Percentiles rank a stretch among this genome's conserved stretches.
Conservation (phyloP, 805 yeast species). For the Lipomyces japonicus region DNA sequence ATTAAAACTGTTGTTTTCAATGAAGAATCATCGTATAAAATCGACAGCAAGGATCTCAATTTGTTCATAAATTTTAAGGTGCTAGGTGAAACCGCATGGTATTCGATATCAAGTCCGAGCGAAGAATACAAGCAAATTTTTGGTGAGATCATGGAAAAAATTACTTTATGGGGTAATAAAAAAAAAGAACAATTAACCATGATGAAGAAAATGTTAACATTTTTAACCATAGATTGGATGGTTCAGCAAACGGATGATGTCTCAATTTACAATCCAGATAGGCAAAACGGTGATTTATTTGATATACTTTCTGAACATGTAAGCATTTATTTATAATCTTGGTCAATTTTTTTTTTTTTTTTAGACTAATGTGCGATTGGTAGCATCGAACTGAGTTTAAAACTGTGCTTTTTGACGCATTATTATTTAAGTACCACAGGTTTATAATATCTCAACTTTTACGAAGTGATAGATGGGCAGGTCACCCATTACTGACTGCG, state of each 20-base stretch:
- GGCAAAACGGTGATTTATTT: conserved; percentile 2
- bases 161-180: conserved; percentile 24
- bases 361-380: neutral
- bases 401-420: conserved; percentile 4
- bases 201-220: neutral
- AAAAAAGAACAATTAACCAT: no score
- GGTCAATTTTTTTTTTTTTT: neutral
- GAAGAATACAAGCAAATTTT: conserved; percentile 8
- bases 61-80: conserved; percentile 10
- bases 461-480: conserved; percentile 11
- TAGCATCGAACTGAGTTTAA: conserved; percentile 14
- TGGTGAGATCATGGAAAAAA: conserved; percentile 9
- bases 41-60: neutral
- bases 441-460: conserved; percentile 18
- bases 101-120: conserved; percentile 9
- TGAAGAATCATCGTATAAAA: neutral
- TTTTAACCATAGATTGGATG: conserved; percentile 14
- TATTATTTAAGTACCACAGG: conserved; percentile 8
- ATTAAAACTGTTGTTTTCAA: conserved; percentile 10
- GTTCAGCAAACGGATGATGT: conserved; percentile 5
- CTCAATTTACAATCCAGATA: neutral
- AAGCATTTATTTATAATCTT: neutral
- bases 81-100: conserved; percentile 24
- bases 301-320: conserved; percentile 9
- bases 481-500: conserved; percentile 7